phyloP scores from a whole-genome alignment of 805 yeast genomes.

The Candida sphagnicola region DNA sequence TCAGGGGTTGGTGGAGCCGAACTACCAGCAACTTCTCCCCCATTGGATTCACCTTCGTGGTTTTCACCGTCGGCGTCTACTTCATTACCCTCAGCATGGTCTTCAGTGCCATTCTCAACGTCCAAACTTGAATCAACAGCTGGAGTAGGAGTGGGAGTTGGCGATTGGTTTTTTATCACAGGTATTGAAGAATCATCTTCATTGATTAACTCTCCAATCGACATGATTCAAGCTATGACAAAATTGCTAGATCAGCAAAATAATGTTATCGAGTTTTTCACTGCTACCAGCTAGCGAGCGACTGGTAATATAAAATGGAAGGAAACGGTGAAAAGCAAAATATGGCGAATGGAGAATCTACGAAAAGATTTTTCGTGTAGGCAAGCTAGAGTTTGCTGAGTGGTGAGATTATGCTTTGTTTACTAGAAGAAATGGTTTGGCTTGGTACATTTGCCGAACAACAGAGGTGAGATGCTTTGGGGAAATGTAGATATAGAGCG shows the following conservation, averaged over 20 bases:
- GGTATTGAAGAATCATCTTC: slow-evolving; percentile 1
- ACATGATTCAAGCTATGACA: background rate
- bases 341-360: too few species aligned
- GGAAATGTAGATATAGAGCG: too few species aligned
- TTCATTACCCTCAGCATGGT: background rate
- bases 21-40: background rate
- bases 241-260: background rate
- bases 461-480: too few species aligned
- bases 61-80: background rate
- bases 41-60: background rate
- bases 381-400: too few species aligned
- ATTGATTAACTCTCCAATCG: slow-evolving; percentile 2
- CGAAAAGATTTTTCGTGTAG: too few species aligned
- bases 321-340: too few species aligned
- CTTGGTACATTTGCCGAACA: too few species aligned
- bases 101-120: background rate
- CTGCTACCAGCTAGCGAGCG: too few species aligned
- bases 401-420: too few species aligned
- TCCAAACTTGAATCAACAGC: background rate
- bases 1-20: background rate
- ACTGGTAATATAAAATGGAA: too few species aligned
- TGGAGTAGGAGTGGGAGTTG: slow-evolving; percentile 1
- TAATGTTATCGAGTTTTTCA: too few species aligned
- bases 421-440: too few species aligned
- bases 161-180: background rate